phyloP scores from a whole-genome alignment of 2,329 filamentous ascomycete species.

The Trichoderma cornu-damae region DNA sequence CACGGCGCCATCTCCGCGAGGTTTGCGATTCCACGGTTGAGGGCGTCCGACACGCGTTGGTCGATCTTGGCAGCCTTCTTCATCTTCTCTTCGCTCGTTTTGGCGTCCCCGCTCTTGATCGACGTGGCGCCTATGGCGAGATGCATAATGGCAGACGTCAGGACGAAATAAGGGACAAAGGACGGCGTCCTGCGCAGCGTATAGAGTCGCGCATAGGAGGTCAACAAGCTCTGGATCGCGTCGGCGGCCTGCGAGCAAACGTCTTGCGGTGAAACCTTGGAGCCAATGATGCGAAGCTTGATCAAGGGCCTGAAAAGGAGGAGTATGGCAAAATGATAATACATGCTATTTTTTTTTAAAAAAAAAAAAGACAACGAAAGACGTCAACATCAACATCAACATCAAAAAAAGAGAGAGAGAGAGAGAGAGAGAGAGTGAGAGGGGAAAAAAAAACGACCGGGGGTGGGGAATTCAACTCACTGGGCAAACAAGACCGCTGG shows the following conservation, averaged over 20 bases:
- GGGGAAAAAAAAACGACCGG: neutral
- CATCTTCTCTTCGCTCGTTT: conserved; percentile 25
- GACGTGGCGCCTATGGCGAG: conserved; percentile 46
- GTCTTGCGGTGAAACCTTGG: conserved; percentile 57
- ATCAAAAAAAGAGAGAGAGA: neutral
- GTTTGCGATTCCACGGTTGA: conserved; percentile 52
- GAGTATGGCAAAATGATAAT: conserved; percentile 64
- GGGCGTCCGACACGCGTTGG: conserved; percentile 39
- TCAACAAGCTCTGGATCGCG: conserved; percentile 52
- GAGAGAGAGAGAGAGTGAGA: conserved; percentile 15
- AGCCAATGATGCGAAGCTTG: conserved; percentile 58
- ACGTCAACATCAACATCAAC: neutral
- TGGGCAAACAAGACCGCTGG: conserved; percentile 69
- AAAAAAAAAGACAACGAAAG: no score
- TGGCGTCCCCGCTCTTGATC: conserved; percentile 22
- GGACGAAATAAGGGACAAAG: conserved; percentile 58
- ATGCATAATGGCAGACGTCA: conserved; percentile 57
- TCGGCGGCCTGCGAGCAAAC: conserved; percentile 60
- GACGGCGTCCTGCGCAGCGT: conserved; percentile 55
- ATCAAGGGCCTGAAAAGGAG: conserved; percentile 71
- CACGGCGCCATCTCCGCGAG: conserved; percentile 57
- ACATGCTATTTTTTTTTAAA: conserved; percentile 47
- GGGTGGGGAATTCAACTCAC: conserved; percentile 42
- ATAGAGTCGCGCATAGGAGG: conserved; percentile 55
- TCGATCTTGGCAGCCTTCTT: conserved; percentile 34